These are phyloP conservation scores for Aegle marmelos DNA, from an alignment of 345 rosid species.

Conservation along the genomic window DNA sequence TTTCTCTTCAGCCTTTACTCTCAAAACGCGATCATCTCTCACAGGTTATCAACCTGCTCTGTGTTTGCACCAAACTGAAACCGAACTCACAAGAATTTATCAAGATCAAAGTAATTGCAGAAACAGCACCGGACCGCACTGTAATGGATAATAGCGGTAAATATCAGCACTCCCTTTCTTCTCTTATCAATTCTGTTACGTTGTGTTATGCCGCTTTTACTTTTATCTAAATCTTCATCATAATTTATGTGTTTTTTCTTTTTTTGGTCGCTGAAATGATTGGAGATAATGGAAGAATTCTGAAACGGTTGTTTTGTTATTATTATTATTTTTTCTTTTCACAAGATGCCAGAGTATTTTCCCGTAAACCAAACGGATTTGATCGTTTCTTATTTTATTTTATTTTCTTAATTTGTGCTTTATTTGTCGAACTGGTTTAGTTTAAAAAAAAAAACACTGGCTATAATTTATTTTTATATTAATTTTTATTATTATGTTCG, in stretches of 20 bases:
- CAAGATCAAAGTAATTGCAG: conserved; percentile 18
- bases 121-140: conserved; percentile 3
- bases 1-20: neutral
- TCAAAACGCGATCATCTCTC: conserved; percentile 14
- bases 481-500: neutral
- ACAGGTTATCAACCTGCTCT: neutral
- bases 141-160: conserved; percentile 45
- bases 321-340: neutral
- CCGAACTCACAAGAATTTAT: neutral
- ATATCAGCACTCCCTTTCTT: conserved; percentile 11
- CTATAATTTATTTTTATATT: neutral
- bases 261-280: conserved; percentile 16
- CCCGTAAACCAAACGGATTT: neutral
- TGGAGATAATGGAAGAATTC: conserved; percentile 2
- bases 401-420: neutral
- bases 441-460: neutral
- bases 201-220: conserved; percentile 13
- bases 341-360: neutral
- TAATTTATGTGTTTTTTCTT: neutral
- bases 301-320: neutral
- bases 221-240: neutral
- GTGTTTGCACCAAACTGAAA: neutral
- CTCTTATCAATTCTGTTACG: neutral
- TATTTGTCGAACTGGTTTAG: neutral
- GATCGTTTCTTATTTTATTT: neutral